Conservation (phyloP, 176 grass and related monocot genomes). For the Oryza meridionalis region DNA sequence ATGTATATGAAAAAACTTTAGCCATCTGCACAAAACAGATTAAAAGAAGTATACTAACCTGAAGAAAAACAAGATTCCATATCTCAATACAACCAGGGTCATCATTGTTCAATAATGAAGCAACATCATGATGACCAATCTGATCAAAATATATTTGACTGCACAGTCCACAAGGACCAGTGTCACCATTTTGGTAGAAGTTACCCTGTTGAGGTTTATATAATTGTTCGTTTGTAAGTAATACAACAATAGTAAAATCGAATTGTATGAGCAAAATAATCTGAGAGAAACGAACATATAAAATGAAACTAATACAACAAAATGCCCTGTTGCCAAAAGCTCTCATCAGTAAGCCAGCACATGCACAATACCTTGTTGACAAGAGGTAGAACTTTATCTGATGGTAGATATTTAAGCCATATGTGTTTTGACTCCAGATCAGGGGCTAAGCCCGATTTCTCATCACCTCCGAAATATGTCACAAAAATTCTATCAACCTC, state of each 20-base stretch:
- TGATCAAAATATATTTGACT: slow-evolving; percentile 91
- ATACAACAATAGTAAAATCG: too few relatives aligned
- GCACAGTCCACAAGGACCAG: slow-evolving; percentile 89
- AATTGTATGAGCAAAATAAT: not conserved
- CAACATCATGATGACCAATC: slow-evolving; percentile 71
- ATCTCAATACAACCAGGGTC: slow-evolving; percentile 92
- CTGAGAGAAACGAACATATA: not conserved
- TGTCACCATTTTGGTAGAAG: slow-evolving; percentile 94
- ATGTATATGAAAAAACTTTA: too few relatives aligned
- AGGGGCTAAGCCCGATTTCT: slow-evolving; percentile 69
- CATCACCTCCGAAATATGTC: slow-evolving; percentile 33
- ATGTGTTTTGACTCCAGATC: slow-evolving; percentile 70
- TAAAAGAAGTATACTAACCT: slow-evolving; percentile 50
- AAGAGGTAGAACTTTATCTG: slow-evolving; percentile 73
- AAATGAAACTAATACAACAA: not conserved
- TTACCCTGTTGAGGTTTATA: slow-evolving; percentile 57
- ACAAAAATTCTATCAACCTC: too few relatives aligned
- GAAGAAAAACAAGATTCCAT: slow-evolving; percentile 97
- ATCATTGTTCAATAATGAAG: slow-evolving; percentile 88
- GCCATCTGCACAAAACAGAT: not conserved
- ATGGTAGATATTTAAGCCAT: slow-evolving; percentile 78
- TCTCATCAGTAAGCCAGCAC: slow-evolving; percentile 11
- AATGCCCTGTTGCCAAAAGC: not conserved
- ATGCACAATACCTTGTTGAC: slow-evolving; percentile 73
- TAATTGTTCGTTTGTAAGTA: too few relatives aligned